Evolutionary conservation across 2,329 filamentous ascomycete species (phyloP), one percentile per base, ranked within the genome.

Genomic region (Graphium sp.): DNA sequence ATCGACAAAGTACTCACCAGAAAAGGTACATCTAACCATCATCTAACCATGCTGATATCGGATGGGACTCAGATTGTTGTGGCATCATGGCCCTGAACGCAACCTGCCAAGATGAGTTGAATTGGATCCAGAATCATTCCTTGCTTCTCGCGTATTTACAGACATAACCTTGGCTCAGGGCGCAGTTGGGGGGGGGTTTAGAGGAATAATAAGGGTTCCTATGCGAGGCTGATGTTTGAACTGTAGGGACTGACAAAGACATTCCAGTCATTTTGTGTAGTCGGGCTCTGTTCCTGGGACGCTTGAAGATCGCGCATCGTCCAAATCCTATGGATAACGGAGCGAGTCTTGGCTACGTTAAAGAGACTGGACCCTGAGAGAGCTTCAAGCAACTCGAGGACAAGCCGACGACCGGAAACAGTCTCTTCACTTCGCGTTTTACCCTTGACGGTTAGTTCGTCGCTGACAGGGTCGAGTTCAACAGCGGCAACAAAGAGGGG

Each of bases 271-370:
- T 44, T 45, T 2, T 7, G 18, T 4, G 30, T 31, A 0, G 16
- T 7, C 5, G 30, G 19, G 5, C 22, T 14, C 1, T 30, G 7
- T 3, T 34, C 37, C 3, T 34, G 28, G 4, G 36, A 22, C 3
- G 37, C 24, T 9, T 38, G 23, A 2, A 46, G 26, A 14, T 62
- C 56, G 14, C 58, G 46, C 24, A 49, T 49, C 31, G 53, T 50
- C 59, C 59, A 62, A 8, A 62, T 48, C 24, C 55, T 58, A 7
- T 52, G 45, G 29, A 62, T 58, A 4, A 62, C 59, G 1, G 53
- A 50, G 8, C 53, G 44, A 6, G 55, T 60, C 13, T 55, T 48
- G 7, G 50, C 45, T 6, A 61, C 47, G 25, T 62, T 62, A 1
- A 40, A 44, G 2, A 60, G 41, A 2, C 55, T 56, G 1, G 46